phyloP scores from a whole-genome alignment of 2,329 filamentous ascomycete species.

The Passalora sequoiae region DNA sequence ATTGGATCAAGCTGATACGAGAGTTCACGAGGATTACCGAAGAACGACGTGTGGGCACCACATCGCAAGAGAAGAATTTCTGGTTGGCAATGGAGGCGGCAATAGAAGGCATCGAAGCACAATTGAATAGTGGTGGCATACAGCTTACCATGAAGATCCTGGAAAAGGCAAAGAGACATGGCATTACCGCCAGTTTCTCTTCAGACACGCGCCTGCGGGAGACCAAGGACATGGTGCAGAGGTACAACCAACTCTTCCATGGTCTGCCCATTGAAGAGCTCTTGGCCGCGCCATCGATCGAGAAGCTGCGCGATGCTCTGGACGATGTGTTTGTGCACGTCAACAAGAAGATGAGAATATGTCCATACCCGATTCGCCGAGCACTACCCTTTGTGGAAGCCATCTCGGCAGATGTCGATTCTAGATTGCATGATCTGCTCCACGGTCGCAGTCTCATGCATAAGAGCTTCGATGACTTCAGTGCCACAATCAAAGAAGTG shows the following conservation, averaged over 20 bases:
- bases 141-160: slow-evolving; percentile 87
- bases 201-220: slow-evolving; percentile 95
- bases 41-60: slow-evolving; percentile 71
- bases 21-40: slow-evolving; percentile 90
- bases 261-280: slow-evolving; percentile 96
- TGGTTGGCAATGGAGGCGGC: slow-evolving; percentile 97
- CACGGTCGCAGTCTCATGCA: slow-evolving; percentile 85
- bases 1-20: slow-evolving; percentile 98
- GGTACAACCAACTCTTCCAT: slow-evolving; percentile 98
- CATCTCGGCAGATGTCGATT: slow-evolving; percentile 88
- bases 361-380: slow-evolving; percentile 87
- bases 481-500: slow-evolving; percentile 73
- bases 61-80: slow-evolving; percentile 97
- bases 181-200: slow-evolving; percentile 93
- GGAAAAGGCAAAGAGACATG: slow-evolving; percentile 94
- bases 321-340: slow-evolving; percentile 86
- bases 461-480: slow-evolving; percentile 86
- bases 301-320: slow-evolving; percentile 84
- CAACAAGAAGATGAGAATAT: slow-evolving; percentile 96
- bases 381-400: slow-evolving; percentile 93
- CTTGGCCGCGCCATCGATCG: slow-evolving; percentile 80
- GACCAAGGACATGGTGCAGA: slow-evolving; percentile 91
- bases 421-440: slow-evolving; percentile 76
- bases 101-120: slow-evolving; percentile 82
- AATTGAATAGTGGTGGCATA: slow-evolving; percentile 84